Evolutionary conservation across 805 yeast genomes (phyloP).

Genomic region (Debaryomyces hansenii): DNA sequence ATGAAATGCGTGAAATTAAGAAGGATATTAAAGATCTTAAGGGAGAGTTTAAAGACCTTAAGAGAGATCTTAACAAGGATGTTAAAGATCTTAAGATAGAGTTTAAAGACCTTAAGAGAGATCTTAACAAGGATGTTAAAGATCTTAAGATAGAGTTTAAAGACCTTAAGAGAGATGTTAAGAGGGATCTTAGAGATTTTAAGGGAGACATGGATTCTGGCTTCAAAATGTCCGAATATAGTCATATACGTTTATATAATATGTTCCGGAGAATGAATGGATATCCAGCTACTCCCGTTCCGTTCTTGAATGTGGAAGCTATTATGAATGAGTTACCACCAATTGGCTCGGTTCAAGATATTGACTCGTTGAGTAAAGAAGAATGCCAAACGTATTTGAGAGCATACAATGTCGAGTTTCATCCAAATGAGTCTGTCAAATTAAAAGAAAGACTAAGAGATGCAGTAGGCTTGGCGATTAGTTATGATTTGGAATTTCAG

Average conservation of each 20-base stretch:
- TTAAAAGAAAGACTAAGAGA: slow-evolving; percentile 1
- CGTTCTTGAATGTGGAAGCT: background rate
- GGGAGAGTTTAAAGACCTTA: background rate
- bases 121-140: too few species aligned
- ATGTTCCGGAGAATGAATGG: background rate
- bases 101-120: background rate
- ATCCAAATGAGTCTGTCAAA: background rate
- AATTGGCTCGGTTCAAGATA: background rate
- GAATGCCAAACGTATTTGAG: background rate
- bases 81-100: background rate
- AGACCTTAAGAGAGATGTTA: too few species aligned
- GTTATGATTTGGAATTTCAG: background rate
- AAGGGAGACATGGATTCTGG: background rate
- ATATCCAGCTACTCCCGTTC: background rate
- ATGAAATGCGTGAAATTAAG: background rate
- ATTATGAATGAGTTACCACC: background rate
- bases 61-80: background rate
- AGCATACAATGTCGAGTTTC: background rate
- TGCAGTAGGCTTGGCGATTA: background rate
- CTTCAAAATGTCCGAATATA: background rate
- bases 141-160: too few species aligned
- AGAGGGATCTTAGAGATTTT: background rate
- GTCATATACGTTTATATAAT: background rate
- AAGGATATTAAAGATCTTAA: background rate
- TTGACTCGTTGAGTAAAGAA: background rate